Conservation (phyloP, 2,329 filamentous ascomycete species). For the Cryphonectria radicalis region DNA sequence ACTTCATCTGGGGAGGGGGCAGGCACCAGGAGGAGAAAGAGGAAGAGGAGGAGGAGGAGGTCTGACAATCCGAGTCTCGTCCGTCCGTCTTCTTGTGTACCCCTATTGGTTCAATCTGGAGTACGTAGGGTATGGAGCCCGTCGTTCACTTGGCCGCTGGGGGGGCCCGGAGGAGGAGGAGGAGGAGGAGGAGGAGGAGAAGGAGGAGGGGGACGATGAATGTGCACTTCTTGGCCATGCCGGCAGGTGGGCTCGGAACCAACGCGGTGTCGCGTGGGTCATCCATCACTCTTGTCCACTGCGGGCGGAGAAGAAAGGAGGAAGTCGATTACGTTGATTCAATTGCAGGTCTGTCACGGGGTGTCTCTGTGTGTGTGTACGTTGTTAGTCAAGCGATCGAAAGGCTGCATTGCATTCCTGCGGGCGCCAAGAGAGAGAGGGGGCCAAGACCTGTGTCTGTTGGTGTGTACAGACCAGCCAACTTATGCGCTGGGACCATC, state of each 20-base stretch:
- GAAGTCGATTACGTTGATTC: neutral
- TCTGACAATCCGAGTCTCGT: neutral
- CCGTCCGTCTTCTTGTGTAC: neutral
- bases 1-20: neutral
- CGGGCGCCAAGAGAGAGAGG: conserved; percentile 20
- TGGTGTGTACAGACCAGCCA: conserved; percentile 11
- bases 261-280: conserved; percentile 9
- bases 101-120: neutral
- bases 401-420: conserved; percentile 12
- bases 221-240: conserved; percentile 24
- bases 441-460: conserved; percentile 23
- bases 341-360: neutral
- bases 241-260: conserved; percentile 22
- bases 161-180: neutral
- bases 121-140: neutral
- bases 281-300: neutral
- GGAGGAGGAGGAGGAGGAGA: conserved; percentile 16
- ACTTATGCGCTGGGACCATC: conserved; percentile 1
- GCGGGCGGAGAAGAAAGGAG: neutral
- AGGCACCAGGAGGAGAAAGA: neutral
- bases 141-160: neutral
- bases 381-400: conserved; percentile 9
- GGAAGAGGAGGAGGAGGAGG: neutral
- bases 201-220: conserved; percentile 12
- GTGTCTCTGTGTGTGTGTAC: neutral